Percentiles rank a stretch among this genome's conserved stretches.
Conservation (phyloP, 495 filamentous ascomycete species). For the Aspergillus sclerotioniger region DNA sequence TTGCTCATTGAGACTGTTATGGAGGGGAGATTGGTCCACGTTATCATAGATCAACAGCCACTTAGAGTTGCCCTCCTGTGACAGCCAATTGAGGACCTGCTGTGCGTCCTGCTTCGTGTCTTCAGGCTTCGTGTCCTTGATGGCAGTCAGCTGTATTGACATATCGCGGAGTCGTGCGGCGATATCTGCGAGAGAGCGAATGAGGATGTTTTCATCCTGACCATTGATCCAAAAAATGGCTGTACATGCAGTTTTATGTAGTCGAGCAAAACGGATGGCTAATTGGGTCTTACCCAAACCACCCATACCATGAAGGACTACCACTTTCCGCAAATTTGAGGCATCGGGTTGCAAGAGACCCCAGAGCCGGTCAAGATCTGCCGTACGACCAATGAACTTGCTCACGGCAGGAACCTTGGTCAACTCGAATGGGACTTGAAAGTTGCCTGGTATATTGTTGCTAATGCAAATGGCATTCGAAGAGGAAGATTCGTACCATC, state of each 20-base stretch:
- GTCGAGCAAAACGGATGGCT: slow-evolving; percentile 36
- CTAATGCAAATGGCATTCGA: too few relatives aligned
- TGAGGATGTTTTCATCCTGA: slow-evolving; percentile 18
- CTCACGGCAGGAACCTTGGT: slow-evolving; percentile 24
- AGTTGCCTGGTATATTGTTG: slow-evolving; percentile 11
- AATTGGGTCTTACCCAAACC: slow-evolving; percentile 46
- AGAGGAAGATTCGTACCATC: too few relatives aligned
- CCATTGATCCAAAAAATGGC: slow-evolving; percentile 35
- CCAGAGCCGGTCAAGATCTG: slow-evolving; percentile 26
- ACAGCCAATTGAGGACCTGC: slow-evolving; percentile 6
- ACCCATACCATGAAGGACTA: slow-evolving; percentile 38
- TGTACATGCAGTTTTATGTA: slow-evolving; percentile 26
- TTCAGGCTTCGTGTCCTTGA: background rate
- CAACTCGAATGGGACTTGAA: slow-evolving; percentile 26
- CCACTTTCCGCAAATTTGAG: slow-evolving; percentile 23
- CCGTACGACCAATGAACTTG: slow-evolving; percentile 29
- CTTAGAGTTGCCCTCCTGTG: too few relatives aligned
- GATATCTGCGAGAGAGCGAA: background rate
- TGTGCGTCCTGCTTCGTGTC: background rate
- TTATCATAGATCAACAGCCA: too few relatives aligned
- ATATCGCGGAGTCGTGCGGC: too few relatives aligned
- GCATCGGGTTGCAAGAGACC: slow-evolving; percentile 22
- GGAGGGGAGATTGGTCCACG: too few relatives aligned
- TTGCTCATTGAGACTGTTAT: too few relatives aligned
- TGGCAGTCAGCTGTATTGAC: too few relatives aligned